These are phyloP conservation scores for Aplosporella prunicola DNA, from an alignment of 2,329 filamentous ascomycete genomes.

Conservation along the genomic window DNA sequence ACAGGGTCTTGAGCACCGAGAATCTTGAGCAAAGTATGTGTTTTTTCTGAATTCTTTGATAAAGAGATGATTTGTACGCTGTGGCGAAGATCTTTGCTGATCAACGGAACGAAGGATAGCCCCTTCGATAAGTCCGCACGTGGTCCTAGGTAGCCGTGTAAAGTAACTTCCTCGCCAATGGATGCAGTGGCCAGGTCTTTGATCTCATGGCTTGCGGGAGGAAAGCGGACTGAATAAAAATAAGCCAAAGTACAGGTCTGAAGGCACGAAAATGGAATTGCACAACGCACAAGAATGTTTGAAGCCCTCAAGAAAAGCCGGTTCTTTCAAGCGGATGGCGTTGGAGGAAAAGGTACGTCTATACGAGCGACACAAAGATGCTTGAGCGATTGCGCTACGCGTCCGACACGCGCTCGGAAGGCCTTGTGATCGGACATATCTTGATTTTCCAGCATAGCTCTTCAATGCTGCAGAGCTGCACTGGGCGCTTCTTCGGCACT, in stretches of 20 bases:
- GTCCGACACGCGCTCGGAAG: neutral
- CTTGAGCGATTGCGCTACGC: no score
- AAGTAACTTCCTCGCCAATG: constrained; percentile 36
- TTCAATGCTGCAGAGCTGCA: neutral
- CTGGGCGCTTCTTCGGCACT: neutral
- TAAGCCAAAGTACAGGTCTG: constrained; percentile 12
- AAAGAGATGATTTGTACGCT: constrained; percentile 43
- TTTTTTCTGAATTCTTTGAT: constrained; percentile 24
- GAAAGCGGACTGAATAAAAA: constrained; percentile 36
- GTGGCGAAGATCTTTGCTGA: constrained; percentile 33
- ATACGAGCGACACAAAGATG: no score
- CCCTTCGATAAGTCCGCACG: constrained; percentile 58
- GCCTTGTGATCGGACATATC: neutral
- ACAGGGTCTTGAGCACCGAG: constrained; percentile 46
- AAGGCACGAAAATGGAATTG: constrained; percentile 1
- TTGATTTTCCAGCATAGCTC: neutral
- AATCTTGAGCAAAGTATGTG: constrained; percentile 32
- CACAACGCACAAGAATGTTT: constrained; percentile 36
- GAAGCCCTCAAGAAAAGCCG: constrained; percentile 29
- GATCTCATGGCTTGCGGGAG: constrained; percentile 33
- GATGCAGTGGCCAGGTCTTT: constrained; percentile 15
- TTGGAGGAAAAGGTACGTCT: neutral
- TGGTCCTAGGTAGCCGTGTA: constrained; percentile 65
- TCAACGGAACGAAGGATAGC: constrained; percentile 59
- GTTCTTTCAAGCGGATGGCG: neutral